phyloP scores from a whole-genome alignment of 768 basidiomycete species.

The Xerocomus spinulosus region DNA sequence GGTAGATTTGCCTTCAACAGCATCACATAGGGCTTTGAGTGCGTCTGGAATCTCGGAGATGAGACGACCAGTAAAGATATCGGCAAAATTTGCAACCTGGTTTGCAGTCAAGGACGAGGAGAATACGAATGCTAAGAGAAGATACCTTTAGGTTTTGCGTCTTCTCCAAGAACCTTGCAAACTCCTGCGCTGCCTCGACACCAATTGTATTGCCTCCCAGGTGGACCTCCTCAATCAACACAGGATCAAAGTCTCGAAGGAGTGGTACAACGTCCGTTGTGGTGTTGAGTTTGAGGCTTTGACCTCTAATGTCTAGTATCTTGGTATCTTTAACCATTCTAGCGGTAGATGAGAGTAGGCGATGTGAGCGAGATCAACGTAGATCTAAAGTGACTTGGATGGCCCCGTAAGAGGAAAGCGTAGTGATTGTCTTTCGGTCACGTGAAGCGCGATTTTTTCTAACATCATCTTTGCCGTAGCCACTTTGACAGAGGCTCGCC shows the following conservation, averaged over 20 bases:
- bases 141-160: conserved; percentile 66
- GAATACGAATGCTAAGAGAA: neutral
- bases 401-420: too few relatives aligned
- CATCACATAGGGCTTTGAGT: conserved; percentile 82
- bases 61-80: conserved; percentile 96
- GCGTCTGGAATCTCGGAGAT: conserved; percentile 93
- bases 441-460: conserved; percentile 13
- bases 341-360: neutral
- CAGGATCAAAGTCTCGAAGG: conserved; percentile 59
- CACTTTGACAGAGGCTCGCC: neutral
- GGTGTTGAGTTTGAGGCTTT: conserved; percentile 68
- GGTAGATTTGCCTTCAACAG: conserved; percentile 73
- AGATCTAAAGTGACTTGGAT: neutral
- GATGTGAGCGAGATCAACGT: neutral
- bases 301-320: conserved; percentile 28
- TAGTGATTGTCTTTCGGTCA: conserved; percentile 12
- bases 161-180: conserved; percentile 73
- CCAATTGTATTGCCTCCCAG: conserved; percentile 94
- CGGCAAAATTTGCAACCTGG: conserved; percentile 91
- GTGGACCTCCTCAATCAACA: conserved; percentile 78
- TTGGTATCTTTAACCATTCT: conserved; percentile 17
- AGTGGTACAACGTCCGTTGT: conserved; percentile 71
- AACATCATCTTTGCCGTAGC: neutral
- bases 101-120: conserved; percentile 5
- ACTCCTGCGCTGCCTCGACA: conserved; percentile 79